A percentile compares a stretch with the other conserved stretches of the same genome.
Evolutionary conservation across 2,329 filamentous ascomycete genomes (phyloP).

Genomic region (Xylaria sp.): DNA sequence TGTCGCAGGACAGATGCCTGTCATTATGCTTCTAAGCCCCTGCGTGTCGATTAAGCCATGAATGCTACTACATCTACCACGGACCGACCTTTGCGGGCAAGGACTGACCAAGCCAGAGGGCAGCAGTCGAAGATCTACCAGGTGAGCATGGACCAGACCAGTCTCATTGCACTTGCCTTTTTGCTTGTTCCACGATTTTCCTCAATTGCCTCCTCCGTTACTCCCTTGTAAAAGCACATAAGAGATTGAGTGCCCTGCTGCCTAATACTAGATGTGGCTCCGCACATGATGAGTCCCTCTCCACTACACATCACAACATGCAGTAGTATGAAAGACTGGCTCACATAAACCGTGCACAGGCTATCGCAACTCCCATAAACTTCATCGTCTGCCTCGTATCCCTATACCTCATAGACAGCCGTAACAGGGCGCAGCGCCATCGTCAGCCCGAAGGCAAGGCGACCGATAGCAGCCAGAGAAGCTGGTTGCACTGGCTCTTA

Average conservation of each 20-base stretch:
- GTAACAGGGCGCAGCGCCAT: conserved; percentile 62
- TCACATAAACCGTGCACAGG: conserved; percentile 45
- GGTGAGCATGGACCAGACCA: conserved; percentile 33
- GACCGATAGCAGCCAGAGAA: conserved; percentile 40
- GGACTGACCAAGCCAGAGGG: conserved; percentile 11
- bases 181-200: not conserved
- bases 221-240: not conserved
- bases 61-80: conserved; percentile 10
- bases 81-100: conserved; percentile 1
- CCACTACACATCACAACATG: not conserved
- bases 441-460: conserved; percentile 9
- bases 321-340: not conserved
- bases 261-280: not conserved
- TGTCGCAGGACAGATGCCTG: not conserved
- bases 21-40: conserved; percentile 1
- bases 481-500: conserved; percentile 57
- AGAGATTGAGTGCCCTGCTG: not conserved
- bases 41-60: conserved; percentile 12
- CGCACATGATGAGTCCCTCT: not conserved
- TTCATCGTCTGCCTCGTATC: conserved; percentile 74
- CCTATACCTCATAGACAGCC: conserved; percentile 70
- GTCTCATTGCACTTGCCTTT: not conserved
- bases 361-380: conserved; percentile 70
- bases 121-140: conserved; percentile 43
- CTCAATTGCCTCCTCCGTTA: not conserved